Percentiles rank a stretch among this genome's conserved stretches.
These are phyloP conservation scores for Monascus purpureus DNA, from an alignment of 495 filamentous ascomycete genomes.

Conservation along the genomic window DNA sequence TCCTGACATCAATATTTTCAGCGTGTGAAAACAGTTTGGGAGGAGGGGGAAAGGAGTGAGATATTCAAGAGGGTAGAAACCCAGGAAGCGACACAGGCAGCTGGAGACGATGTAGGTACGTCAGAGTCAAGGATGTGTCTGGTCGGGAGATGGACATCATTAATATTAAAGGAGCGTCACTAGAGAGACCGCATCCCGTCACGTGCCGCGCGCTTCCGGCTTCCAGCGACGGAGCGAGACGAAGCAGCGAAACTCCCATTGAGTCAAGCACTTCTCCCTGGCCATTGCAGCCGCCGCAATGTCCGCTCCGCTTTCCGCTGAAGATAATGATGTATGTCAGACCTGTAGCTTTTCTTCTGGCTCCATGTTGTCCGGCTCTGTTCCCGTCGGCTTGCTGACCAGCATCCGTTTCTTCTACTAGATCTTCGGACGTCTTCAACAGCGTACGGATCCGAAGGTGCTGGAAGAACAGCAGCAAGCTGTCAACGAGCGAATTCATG, in stretches of 20 bases:
- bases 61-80: no score
- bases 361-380: no score
- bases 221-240: not conserved
- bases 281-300: slow-evolving; percentile 29
- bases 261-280: slow-evolving; percentile 4
- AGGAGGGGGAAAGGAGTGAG: no score
- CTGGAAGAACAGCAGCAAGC: slow-evolving; percentile 47
- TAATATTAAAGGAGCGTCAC: no score
- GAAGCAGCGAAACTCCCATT: not conserved
- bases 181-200: no score
- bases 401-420: slow-evolving; percentile 11
- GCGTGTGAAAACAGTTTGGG: no score
- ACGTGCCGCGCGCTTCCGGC: not conserved
- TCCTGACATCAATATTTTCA: no score
- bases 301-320: slow-evolving; percentile 27
- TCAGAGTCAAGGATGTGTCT: no score
- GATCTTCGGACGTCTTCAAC: slow-evolving; percentile 55
- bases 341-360: not conserved
- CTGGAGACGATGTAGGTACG: no score
- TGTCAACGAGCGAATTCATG: slow-evolving; percentile 45
- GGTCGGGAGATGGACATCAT: no score
- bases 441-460: slow-evolving; percentile 44
- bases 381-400: no score
- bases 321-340: slow-evolving; percentile 27
- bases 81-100: no score